Base-by-base conservation (phyloP, 2,329 filamentous ascomycete species). In the Fusarium sp. region DNA sequence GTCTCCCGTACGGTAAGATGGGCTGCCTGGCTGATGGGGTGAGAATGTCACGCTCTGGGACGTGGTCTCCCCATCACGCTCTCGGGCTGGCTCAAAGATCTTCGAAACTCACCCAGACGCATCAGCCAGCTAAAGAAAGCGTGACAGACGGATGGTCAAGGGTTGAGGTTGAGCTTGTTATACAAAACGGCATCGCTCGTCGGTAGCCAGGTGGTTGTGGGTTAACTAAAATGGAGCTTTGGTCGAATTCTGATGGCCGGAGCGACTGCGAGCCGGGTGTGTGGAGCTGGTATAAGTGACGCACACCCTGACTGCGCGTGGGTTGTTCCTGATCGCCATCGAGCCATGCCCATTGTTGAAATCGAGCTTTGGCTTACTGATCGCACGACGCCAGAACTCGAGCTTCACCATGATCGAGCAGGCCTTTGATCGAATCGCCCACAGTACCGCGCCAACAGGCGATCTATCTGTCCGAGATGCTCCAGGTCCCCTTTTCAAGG, bases 301-400 rank as follows among this genome's bases (percentile, higher is more conserved):
- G 53, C 56, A 58, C 57, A 35, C 63, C 58, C 66, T 66, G 48
- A 57, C 53, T 55, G 54, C 52, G 33, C 65, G 58, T 63, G 57
- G 57, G 60, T 69, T 66, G 72, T 74, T 70, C 65, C 64, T 70
- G 67, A 75, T 73, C 58, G 58, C 61, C 65, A 66, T 74, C 61
- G 68, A 66, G 68, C 72, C 70, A 74, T 71, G 60, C 67, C 45
- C 56, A 57, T 64, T 67, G 60, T 60, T 58, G 70, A 61, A 72
- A 77, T 76, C 75, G 74, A 70, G 58, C 36, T 75, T 75, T 74
- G 70, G 74, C 72, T 67, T 63, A 68, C 58, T 66, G 63, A 77
- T 76, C 74, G 74, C 63, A 61, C 70, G 52, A 70, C 49, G 46
- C 41, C 43, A 59, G 56, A 58, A 58, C 47, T 61, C 46, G 53